A percentile compares a stretch with the other conserved stretches of the same genome.
These are phyloP conservation scores for Epicoccum nigrum DNA, from an alignment of 2,329 filamentous ascomycete species.

Conservation along the genomic window DNA sequence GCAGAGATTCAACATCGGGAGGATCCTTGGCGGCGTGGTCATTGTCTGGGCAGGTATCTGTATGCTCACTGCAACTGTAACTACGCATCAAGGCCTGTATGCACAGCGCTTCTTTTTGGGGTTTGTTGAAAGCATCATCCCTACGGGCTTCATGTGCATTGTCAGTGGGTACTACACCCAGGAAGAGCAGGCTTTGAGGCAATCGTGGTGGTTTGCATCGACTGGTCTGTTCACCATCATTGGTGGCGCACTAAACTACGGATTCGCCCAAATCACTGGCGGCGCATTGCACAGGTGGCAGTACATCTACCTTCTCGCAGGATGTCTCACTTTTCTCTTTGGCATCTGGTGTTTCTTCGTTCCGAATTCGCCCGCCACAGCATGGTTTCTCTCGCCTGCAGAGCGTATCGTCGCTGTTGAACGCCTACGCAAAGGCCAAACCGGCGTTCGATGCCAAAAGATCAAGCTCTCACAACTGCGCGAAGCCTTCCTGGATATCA, in stretches of 20 bases:
- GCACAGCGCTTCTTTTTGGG: slow-evolving; percentile 63
- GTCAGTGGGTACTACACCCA: slow-evolving; percentile 52
- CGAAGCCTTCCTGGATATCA: slow-evolving; percentile 56
- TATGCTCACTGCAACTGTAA: slow-evolving; percentile 72
- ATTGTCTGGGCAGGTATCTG: slow-evolving; percentile 71
- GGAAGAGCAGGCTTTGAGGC: slow-evolving; percentile 55
- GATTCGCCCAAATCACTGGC: slow-evolving; percentile 46
- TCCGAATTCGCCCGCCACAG: slow-evolving; percentile 69
- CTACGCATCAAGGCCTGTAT: slow-evolving; percentile 66
- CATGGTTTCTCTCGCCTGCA: slow-evolving; percentile 70
- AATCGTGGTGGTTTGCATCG: slow-evolving; percentile 71
- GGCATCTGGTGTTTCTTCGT: slow-evolving; percentile 71
- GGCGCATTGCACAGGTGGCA: slow-evolving; percentile 61
- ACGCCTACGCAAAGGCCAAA: slow-evolving; percentile 55
- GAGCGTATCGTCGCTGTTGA: slow-evolving; percentile 64
- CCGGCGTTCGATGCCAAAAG: slow-evolving; percentile 58
- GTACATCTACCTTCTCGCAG: slow-evolving; percentile 71
- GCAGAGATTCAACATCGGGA: slow-evolving; percentile 70
- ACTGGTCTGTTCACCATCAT: slow-evolving; percentile 50
- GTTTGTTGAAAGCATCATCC: slow-evolving; percentile 61
- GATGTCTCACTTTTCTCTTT: slow-evolving; percentile 62
- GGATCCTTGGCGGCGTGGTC: slow-evolving; percentile 67
- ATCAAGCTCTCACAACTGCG: slow-evolving; percentile 59
- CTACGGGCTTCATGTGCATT: slow-evolving; percentile 63
- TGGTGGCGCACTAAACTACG: slow-evolving; percentile 43